Conservation (phyloP, 768 basidiomycete species). For the Pleurotus citrinopileatus region DNA sequence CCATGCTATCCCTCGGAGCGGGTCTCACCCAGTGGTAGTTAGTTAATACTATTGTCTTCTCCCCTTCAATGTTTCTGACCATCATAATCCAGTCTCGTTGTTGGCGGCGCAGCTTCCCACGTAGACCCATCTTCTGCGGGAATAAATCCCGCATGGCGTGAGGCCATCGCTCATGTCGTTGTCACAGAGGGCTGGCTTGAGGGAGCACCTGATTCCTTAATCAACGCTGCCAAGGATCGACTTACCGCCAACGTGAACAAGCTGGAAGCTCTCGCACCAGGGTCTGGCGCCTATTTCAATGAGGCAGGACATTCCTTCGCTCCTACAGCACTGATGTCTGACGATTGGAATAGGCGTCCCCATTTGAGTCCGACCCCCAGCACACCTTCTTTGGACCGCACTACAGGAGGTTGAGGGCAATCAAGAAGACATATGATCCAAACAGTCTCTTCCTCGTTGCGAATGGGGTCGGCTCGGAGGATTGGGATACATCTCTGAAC, state of each 20-base stretch:
- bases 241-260: slow-evolving; percentile 19
- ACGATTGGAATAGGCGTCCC: slow-evolving; percentile 38
- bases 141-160: slow-evolving; percentile 47
- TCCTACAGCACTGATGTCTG: too few species aligned
- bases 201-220: slow-evolving; percentile 20
- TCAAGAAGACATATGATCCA: slow-evolving; percentile 47
- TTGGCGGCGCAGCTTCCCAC: slow-evolving; percentile 40
- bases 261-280: slow-evolving; percentile 26
- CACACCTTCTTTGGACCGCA: slow-evolving; percentile 47
- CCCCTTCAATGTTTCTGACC: not conserved
- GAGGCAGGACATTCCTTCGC: too few species aligned
- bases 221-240: slow-evolving; percentile 16
- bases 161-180: slow-evolving; percentile 30
- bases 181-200: slow-evolving; percentile 24
- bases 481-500: slow-evolving; percentile 36
- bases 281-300: slow-evolving; percentile 45
- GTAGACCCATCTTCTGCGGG: slow-evolving; percentile 35
- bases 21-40: slow-evolving; percentile 13
- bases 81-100: slow-evolving; percentile 30
- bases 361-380: slow-evolving; percentile 38
- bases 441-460: slow-evolving; percentile 40
- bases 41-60: slow-evolving; percentile 9
- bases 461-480: slow-evolving; percentile 47
- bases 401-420: slow-evolving; percentile 32
- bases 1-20: slow-evolving; percentile 12